Base-by-base conservation (phyloP, 1,284 basidiomycete genomes). In the Leccinum griseonigrum region DNA sequence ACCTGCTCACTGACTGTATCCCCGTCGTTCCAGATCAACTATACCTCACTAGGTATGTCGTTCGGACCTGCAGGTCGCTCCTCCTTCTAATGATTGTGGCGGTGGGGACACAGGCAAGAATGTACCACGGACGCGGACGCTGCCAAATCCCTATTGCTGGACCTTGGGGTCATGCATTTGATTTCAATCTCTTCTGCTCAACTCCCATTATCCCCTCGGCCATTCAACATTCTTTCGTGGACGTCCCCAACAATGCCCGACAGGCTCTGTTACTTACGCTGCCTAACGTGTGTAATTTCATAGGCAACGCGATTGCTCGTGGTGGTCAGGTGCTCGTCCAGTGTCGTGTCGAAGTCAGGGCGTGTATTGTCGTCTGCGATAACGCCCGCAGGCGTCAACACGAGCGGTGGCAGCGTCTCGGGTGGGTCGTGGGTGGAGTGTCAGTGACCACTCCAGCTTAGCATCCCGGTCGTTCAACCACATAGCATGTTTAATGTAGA, bases 61-160 rank as follows among this genome's bases (percentile, higher is more conserved):
- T 36, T 29, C 43, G 31, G 26, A 56, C 59, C 51, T 26, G 22
- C 22, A 32, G 5, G 22, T 22, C 31, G 36, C 7, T 18, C 36
- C 13, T 32, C 7, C 1, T 52, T 29, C 26, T 26, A 26, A 38
- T 54, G 22, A n/a, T 50, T 64, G 22, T 3, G 97, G 97, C 40
- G 97, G 97, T 2, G 97, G 97, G 9, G 97, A 99, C 75, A 99
- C 97, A 0, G 88, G 94, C 36, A 94, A 94, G 76, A 99, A 99
- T 14, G 26, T 51, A 26, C 22, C 22, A 26, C 22, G 22, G 22
- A 86, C 54, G 60, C 73, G 0, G 76, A 78, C 22, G 79, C 83
- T 65, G 81, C 78, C n/a, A 76, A 80, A 43, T 79, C 77, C n/a
- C 73, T 86, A 46, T 72, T 87, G 22, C 57, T 74, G 16, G 83